Percentiles rank a stretch among this genome's conserved stretches.
phyloP scores from a whole-genome alignment of 169 alveolate species.

The Plasmodium ovale region DNA sequence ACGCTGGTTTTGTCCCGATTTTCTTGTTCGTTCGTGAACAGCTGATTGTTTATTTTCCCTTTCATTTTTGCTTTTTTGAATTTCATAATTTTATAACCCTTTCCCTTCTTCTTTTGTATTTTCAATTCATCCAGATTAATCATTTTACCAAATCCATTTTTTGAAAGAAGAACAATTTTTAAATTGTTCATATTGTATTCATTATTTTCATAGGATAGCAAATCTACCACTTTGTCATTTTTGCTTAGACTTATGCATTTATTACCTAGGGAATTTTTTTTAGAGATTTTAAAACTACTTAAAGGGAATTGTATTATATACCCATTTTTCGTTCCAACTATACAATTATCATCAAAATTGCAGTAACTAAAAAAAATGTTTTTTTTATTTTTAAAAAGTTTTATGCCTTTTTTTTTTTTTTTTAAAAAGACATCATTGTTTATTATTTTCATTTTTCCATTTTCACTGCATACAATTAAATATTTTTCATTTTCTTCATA shows the following conservation, averaged over 20 bases:
- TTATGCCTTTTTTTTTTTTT: constrained; percentile 60
- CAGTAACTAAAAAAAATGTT: constrained; percentile 63
- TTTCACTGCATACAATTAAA: constrained; percentile 71
- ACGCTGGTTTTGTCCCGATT: background rate
- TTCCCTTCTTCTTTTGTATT: constrained; percentile 64
- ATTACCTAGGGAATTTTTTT: constrained; percentile 67
- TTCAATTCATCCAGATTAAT: constrained; percentile 49
- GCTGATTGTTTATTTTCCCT: background rate
- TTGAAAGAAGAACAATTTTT: constrained; percentile 54
- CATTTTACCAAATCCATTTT: constrained; percentile 72
- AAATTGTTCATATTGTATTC: constrained; percentile 19
- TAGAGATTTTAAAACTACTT: constrained; percentile 55
- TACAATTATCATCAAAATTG: constrained; percentile 62
- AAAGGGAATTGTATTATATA: constrained; percentile 68
- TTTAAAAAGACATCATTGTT: constrained; percentile 62
- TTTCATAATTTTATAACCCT: constrained; percentile 69
- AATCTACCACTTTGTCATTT: constrained; percentile 64
- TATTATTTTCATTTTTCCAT: constrained; percentile 73
- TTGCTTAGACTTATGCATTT: constrained; percentile 46
- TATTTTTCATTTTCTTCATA: constrained; percentile 61
- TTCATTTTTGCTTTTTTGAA: constrained; percentile 24
- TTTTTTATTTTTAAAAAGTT: constrained; percentile 70
- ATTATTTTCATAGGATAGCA: constrained; percentile 46
- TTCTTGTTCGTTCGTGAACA: background rate
- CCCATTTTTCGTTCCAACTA: constrained; percentile 75